phyloP scores from a whole-genome alignment of 805 yeast species.

The Kregervanrija fluxuum region DNA sequence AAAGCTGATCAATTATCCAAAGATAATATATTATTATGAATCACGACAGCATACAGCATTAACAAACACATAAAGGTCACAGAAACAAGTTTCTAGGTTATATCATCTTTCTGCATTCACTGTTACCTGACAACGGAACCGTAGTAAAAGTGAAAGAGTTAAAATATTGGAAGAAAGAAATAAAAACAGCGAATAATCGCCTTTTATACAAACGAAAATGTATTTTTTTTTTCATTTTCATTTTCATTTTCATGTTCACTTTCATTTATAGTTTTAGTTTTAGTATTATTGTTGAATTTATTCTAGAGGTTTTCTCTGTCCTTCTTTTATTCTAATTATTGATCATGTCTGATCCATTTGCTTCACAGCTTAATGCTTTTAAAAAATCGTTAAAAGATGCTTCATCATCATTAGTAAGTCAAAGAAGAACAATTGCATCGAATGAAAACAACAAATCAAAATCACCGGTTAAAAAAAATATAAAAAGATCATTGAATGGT shows the following conservation, averaged over 20 bases:
- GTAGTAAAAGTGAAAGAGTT: neutral
- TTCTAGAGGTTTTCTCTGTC: neutral
- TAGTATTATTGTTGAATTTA: neutral
- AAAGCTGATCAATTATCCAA: conserved; percentile 41
- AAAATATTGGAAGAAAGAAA: neutral
- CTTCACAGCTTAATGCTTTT: conserved; percentile 54
- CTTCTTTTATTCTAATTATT: neutral
- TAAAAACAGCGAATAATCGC: neutral
- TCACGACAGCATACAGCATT: conserved; percentile 22
- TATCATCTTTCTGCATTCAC: conserved; percentile 2
- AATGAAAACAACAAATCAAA: conserved; percentile 1
- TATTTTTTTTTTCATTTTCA: neutral
- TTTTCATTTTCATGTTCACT: neutral
- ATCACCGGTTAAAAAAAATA: conserved; percentile 1
- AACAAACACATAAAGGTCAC: neutral
- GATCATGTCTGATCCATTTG: conserved; percentile 25
- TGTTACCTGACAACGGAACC: conserved; percentile 11
- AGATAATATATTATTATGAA: neutral
- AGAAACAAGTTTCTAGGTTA: conserved; percentile 1
- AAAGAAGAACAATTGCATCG: too few relatives aligned
- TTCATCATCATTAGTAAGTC: too few relatives aligned
- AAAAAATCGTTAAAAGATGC: conserved; percentile 43
- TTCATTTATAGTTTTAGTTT: neutral
- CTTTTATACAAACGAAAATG: neutral
- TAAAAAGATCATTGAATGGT: conserved; percentile 9